Conservation (phyloP, 1,284 basidiomycete species). For the Mycosarcoma mackinlayi region DNA sequence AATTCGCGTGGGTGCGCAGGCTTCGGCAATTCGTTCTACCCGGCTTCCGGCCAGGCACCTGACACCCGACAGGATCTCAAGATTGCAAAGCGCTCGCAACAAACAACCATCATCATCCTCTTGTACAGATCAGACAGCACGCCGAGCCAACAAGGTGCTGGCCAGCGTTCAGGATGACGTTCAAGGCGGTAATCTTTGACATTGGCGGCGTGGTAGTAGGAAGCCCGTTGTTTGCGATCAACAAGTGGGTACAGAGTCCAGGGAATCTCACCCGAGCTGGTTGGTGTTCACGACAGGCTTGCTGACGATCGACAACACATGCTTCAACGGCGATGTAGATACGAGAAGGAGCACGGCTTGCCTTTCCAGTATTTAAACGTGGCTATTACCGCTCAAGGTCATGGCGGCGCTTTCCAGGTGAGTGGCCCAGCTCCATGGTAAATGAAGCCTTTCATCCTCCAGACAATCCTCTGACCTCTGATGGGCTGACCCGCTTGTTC, state of each 20-base stretch:
- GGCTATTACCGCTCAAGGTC: conserved; percentile 65
- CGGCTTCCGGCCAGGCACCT: conserved; percentile 22
- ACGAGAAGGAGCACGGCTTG: conserved; percentile 58
- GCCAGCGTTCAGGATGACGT: conserved; percentile 6
- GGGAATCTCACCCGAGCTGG: neutral
- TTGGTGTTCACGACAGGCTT: neutral
- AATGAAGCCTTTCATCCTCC: neutral
- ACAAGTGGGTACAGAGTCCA: conserved; percentile 35
- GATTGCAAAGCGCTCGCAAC: neutral
- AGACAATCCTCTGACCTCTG: neutral
- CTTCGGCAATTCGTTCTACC: conserved; percentile 16
- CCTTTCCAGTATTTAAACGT: conserved; percentile 68
- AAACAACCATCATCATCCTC: neutral
- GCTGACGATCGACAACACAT: neutral
- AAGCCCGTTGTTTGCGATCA: conserved; percentile 64
- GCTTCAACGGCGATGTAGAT: conserved; percentile 6
- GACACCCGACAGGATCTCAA: neutral
- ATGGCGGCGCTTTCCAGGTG: conserved; percentile 67
- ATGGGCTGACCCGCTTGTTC: neutral
- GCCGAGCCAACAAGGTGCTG: too few relatives aligned
- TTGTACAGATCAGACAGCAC: too few relatives aligned
- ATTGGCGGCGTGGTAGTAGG: conserved; percentile 68
- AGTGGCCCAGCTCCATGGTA: conserved; percentile 1
- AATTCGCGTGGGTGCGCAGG: too few relatives aligned
- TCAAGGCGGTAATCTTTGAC: conserved; percentile 64